Evolutionary conservation across 208 protist genomes (phyloP).

Genomic region (Wallacemonas sp.): DNA sequence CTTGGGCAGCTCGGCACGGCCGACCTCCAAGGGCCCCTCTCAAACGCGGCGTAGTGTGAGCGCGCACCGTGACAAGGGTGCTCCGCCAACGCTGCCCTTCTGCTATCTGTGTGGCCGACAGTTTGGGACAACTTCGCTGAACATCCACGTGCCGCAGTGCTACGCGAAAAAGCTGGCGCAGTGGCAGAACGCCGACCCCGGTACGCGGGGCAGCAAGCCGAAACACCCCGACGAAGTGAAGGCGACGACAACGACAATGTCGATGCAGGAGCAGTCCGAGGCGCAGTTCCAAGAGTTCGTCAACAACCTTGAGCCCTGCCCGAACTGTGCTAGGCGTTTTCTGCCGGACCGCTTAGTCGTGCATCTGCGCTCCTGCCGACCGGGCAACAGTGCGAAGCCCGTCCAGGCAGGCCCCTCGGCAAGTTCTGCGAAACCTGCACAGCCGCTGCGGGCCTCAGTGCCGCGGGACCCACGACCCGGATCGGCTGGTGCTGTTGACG

Average conservation of each 20-base stretch:
- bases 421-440: not conserved
- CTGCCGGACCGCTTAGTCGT: slow-evolving; percentile 87
- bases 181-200: slow-evolving; percentile 72
- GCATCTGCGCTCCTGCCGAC: slow-evolving; percentile 88
- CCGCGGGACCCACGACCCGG: not conserved
- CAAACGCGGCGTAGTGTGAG: slow-evolving; percentile 5
- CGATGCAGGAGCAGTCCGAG: slow-evolving; percentile 67
- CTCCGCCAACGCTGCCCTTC: slow-evolving; percentile 53
- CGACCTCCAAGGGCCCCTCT: slow-evolving; percentile 8
- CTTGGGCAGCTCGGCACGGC: not conserved
- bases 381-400: slow-evolving; percentile 51
- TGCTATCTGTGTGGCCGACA: slow-evolving; percentile 89
- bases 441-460: not conserved
- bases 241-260: not conserved
- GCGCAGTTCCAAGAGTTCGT: slow-evolving; percentile 88
- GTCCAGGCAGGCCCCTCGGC: slow-evolving; percentile 1
- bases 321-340: slow-evolving; percentile 89
- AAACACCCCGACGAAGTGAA: slow-evolving; percentile 73
- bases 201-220: slow-evolving; percentile 61
- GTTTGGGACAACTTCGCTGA: slow-evolving; percentile 82
- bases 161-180: slow-evolving; percentile 85
- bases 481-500: not conserved
- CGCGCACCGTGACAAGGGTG: slow-evolving; percentile 14
- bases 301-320: slow-evolving; percentile 85
- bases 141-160: slow-evolving; percentile 88